Conservation (phyloP, 2,329 filamentous ascomycete genomes). For the Pestalotiopsis sp. region DNA sequence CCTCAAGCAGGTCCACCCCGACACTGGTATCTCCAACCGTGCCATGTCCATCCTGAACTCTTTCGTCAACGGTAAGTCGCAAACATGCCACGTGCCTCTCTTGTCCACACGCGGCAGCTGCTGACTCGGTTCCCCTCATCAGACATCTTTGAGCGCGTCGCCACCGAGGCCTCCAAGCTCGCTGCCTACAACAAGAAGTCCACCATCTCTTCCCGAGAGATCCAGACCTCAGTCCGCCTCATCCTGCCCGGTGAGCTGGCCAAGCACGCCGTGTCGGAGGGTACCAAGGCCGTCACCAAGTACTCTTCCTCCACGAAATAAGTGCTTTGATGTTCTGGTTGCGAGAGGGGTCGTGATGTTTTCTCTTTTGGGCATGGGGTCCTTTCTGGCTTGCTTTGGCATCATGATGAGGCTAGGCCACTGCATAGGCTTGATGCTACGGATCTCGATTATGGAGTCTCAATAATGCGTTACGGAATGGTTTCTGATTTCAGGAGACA, state of each 20-base stretch:
- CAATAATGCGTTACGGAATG: constrained; percentile 75
- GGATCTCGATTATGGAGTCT: constrained; percentile 46
- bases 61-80: constrained; percentile 87
- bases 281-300: constrained; percentile 99
- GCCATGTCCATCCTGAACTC: constrained; percentile 99
- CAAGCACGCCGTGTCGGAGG: constrained; percentile 99
- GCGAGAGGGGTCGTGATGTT: constrained; percentile 55
- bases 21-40: constrained; percentile 99
- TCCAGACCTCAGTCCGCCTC: constrained; percentile 97
- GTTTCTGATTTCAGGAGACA: constrained; percentile 66
- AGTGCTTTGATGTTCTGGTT: constrained; percentile 43
- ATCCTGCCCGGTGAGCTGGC: constrained; percentile 98
- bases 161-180: constrained; percentile 97
- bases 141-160: constrained; percentile 99
- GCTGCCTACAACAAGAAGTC: constrained; percentile 99
- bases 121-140: constrained; percentile 23
- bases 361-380: constrained; percentile 56
- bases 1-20: constrained; percentile 99
- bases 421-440: constrained; percentile 18
- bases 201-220: constrained; percentile 98
- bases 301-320: constrained; percentile 99
- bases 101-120: not conserved
- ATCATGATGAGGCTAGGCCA: constrained; percentile 58
- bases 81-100: not conserved
- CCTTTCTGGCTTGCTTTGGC: constrained; percentile 43